Conservation (phyloP, 495 filamentous ascomycete genomes). For the Darksidea phi region DNA sequence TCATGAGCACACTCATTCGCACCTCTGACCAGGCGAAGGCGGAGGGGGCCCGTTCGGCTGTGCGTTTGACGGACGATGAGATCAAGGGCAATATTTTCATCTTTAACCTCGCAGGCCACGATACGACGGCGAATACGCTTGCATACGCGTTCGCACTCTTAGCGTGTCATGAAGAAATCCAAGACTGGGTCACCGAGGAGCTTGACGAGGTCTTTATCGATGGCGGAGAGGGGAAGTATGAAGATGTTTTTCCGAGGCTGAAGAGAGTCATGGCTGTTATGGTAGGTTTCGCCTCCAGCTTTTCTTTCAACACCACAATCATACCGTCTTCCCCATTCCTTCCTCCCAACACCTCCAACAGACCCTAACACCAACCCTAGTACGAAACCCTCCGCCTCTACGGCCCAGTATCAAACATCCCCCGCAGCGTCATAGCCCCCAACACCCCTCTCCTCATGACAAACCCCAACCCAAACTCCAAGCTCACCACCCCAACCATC, state of each 20-base stretch:
- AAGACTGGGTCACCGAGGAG: conserved; percentile 34
- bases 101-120: conserved; percentile 35
- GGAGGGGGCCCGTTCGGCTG: conserved; percentile 1
- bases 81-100: conserved; percentile 38
- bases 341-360: too few relatives aligned
- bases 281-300: not conserved
- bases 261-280: conserved; percentile 20
- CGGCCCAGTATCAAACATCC: conserved; percentile 15
- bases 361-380: conserved; percentile 4
- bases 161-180: conserved; percentile 22
- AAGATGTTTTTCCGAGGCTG: conserved; percentile 25
- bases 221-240: conserved; percentile 9
- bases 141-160: conserved; percentile 27
- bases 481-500: not conserved
- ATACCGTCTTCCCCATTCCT: too few relatives aligned
- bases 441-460: conserved; percentile 14
- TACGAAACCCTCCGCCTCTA: conserved; percentile 35
- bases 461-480: not conserved
- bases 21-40: conserved; percentile 24
- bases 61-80: conserved; percentile 28
- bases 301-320: not conserved
- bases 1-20: conserved; percentile 32
- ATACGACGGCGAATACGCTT: conserved; percentile 38
- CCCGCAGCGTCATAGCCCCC: conserved; percentile 4
- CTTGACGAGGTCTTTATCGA: conserved; percentile 11